Evolutionary conservation across 2,329 filamentous ascomycete genomes (phyloP), one percentile per base, ranked within the genome.

Genomic region (Fonsecaea multimorphosa): DNA sequence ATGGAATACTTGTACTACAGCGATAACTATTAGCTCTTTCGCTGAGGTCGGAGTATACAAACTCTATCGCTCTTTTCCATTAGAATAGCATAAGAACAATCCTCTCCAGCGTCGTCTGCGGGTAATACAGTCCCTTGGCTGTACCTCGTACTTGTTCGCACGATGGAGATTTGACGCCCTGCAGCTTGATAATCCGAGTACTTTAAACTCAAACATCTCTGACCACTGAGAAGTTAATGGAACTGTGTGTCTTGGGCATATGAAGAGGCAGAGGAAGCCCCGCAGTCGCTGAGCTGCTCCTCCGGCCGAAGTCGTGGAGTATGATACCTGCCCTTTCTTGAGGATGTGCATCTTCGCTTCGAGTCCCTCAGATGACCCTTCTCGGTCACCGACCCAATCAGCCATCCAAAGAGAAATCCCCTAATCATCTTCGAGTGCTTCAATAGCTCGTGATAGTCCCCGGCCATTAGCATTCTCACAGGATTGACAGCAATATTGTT

Each of bases 151-250:
- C 14, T n/a, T 24, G 19, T 49, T 2, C 14, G 44, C 22, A 11
- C 44, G 7, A 22, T 19, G 6, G 44, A 49, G 19, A 24, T 49
- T 24, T 49, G 44, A 49, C 19, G 19, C 27, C 5, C 14, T 24
- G 36, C 36, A 58, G 55, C 55, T 58, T 44, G 36, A 46, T 58
- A 58, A 58, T 58, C 55, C 54, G 16, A n/a, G 38, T 16, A 40
- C 14, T 40, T 40, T 3, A 58, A 36, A 57, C 22, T 40, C 27
- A 54, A 54, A 49, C 44, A 49, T 49, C 38, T 19, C 4, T 19
- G 38, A 40, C 11, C 38, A 40, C n/a, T 22, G 40, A 3, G 2
- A 22, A 44, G 2, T 22, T 22, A n/a, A 19, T 8, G 19, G 44
- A 19, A 49, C 5, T 24, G 19, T 49, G n/a, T 5, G n/a, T 16